Evolutionary conservation across 2,329 filamentous ascomycete species (phyloP).

Genomic region (Penicillium sp.): DNA sequence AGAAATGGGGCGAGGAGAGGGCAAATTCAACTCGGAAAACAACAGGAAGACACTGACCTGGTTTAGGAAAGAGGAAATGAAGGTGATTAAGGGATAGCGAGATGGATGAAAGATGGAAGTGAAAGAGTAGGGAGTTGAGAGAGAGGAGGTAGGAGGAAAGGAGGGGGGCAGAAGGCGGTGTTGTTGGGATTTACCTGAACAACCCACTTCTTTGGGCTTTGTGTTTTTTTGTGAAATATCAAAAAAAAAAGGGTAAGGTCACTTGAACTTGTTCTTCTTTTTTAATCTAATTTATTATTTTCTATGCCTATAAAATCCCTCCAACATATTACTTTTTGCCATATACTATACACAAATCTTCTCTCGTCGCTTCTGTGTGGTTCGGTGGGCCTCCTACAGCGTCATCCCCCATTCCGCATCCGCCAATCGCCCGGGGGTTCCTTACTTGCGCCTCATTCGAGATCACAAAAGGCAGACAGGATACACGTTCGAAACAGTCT

Average conservation of each 20-base stretch:
- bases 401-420: slow-evolving; percentile 39
- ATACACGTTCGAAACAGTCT: slow-evolving; percentile 9
- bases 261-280: neutral
- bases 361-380: slow-evolving; percentile 35
- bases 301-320: neutral
- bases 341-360: neutral
- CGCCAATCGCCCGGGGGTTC: slow-evolving; percentile 33
- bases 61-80: slow-evolving; percentile 17
- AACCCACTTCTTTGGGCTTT: slow-evolving; percentile 12
- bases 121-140: slow-evolving; percentile 19
- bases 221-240: neutral
- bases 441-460: slow-evolving; percentile 21
- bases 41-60: slow-evolving; percentile 28
- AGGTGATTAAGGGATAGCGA: slow-evolving; percentile 16
- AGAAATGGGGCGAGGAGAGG: slow-evolving; percentile 7
- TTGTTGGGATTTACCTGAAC: slow-evolving; percentile 29
- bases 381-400: slow-evolving; percentile 40
- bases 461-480: slow-evolving; percentile 13
- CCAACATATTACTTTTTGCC: neutral
- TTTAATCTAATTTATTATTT: neutral
- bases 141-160: slow-evolving; percentile 17
- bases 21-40: slow-evolving; percentile 7
- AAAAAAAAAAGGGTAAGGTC: neutral
- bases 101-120: slow-evolving; percentile 15
- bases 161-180: slow-evolving; percentile 29